phyloP scores from a whole-genome alignment of 108 stramenopile species.

The Mayamaea pseudoterrestris region DNA sequence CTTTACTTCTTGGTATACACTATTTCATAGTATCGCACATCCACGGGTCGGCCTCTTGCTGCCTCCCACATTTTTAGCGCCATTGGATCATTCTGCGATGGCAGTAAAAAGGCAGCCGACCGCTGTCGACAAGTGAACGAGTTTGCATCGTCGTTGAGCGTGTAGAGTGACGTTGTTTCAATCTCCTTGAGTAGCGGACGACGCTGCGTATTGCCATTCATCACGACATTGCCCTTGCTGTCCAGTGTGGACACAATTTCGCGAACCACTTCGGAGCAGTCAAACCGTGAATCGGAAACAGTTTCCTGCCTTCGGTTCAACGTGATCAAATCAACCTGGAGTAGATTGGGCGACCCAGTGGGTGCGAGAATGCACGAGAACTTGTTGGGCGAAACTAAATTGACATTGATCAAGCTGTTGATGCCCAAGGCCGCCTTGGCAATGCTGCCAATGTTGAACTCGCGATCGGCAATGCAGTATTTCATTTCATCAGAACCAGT shows the following conservation, averaged over 20 bases:
- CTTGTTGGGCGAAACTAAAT: constrained; percentile 60
- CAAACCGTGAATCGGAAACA: constrained; percentile 22
- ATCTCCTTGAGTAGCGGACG: constrained; percentile 61
- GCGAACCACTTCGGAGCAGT: constrained; percentile 70
- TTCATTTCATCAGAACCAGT: constrained; percentile 2
- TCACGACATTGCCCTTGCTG: constrained; percentile 15
- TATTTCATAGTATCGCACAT: constrained; percentile 72
- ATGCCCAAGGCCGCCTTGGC: constrained; percentile 73
- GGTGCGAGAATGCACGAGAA: constrained; percentile 64
- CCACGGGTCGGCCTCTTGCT: constrained; percentile 51
- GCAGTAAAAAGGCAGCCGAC: constrained; percentile 62
- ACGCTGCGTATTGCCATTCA: constrained; percentile 8
- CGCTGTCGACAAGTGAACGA: constrained; percentile 55
- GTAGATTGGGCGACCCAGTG: constrained; percentile 23
- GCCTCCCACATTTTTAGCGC: constrained; percentile 63
- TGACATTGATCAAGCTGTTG: constrained; percentile 56
- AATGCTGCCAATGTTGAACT: constrained; percentile 65
- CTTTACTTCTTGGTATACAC: too few relatives aligned
- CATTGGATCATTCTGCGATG: constrained; percentile 54
- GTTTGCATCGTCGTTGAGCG: constrained; percentile 13
- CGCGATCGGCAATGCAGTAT: constrained; percentile 56
- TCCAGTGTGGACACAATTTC: constrained; percentile 41
- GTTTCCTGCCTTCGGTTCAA: constrained; percentile 50
- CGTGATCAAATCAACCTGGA: constrained; percentile 50
- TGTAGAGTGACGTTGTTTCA: constrained; percentile 69